These are phyloP conservation scores for Bipolaris cookei DNA, from an alignment of 2,329 filamentous ascomycete genomes.

Conservation along the genomic window DNA sequence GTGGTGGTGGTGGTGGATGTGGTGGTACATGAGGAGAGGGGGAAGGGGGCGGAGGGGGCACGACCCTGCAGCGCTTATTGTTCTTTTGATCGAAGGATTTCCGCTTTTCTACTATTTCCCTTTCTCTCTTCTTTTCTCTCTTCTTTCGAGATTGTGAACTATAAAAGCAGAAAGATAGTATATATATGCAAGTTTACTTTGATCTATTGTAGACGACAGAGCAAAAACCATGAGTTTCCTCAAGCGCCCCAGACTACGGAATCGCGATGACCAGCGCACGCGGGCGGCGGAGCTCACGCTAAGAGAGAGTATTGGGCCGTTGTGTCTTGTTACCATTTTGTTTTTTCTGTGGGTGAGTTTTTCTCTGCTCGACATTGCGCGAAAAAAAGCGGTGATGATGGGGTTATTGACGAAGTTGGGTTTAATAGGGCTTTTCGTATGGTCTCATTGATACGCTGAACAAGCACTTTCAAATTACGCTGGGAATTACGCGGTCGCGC, in stretches of 20 bases:
- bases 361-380: too few species aligned
- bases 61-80: neutral
- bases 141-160: neutral
- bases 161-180: too few species aligned
- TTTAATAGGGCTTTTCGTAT: conserved; percentile 58
- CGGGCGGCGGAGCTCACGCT: conserved; percentile 68
- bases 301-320: conserved; percentile 69
- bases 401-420: neutral
- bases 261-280: conserved; percentile 54
- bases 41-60: neutral
- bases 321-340: conserved; percentile 68
- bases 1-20: too few species aligned
- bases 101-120: neutral
- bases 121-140: neutral
- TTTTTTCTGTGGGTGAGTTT: conserved; percentile 66
- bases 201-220: neutral
- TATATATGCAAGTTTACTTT: neutral
- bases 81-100: too few species aligned
- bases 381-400: too few species aligned
- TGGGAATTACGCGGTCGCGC: conserved; percentile 53
- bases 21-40: too few species aligned
- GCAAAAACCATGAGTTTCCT: conserved; percentile 40
- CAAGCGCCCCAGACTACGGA: conserved; percentile 38
- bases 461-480: conserved; percentile 55
- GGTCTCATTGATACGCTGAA: conserved; percentile 63